Percentiles rank a stretch among this genome's conserved stretches.
These are phyloP conservation scores for Aspergillus puulaauensis DNA, from an alignment of 2,329 filamentous ascomycete species.

Conservation along the genomic window DNA sequence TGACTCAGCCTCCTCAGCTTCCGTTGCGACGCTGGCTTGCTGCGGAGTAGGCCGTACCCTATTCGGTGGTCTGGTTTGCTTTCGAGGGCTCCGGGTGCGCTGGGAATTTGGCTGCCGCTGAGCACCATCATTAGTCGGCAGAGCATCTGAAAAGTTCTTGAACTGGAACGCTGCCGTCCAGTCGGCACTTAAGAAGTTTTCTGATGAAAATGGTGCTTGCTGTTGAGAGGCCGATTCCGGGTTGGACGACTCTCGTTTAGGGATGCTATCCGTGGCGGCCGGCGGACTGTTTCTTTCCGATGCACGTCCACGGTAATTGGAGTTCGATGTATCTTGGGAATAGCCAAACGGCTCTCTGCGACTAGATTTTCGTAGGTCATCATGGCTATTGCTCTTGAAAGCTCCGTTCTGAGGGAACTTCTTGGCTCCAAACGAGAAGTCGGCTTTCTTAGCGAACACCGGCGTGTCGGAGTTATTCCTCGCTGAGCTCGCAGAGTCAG, in stretches of 20 bases:
- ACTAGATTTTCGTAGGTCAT: conserved; percentile 35
- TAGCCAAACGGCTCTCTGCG: conserved; percentile 42
- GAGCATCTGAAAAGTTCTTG: conserved; percentile 32
- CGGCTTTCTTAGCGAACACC: conserved; percentile 7
- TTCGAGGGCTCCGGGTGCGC: conserved; percentile 35
- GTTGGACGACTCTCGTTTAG: conserved; percentile 19
- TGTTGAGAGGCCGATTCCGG: conserved; percentile 24
- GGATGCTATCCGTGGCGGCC: conserved; percentile 15
- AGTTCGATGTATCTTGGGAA: conserved; percentile 26
- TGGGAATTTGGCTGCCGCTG: conserved; percentile 27
- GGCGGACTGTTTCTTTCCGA: conserved; percentile 21
- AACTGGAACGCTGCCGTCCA: conserved; percentile 41
- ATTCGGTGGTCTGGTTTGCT: conserved; percentile 26
- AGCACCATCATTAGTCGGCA: conserved; percentile 28
- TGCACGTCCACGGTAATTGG: conserved; percentile 22
- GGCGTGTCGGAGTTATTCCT: conserved; percentile 13
- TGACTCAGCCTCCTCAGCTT: conserved; percentile 38
- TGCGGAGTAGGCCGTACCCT: conserved; percentile 33
- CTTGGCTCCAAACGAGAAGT: conserved; percentile 7
- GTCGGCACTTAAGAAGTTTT: conserved; percentile 38
- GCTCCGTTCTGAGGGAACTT: conserved; percentile 16
- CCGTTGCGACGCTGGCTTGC: conserved; percentile 37
- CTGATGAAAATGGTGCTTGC: conserved; percentile 32
- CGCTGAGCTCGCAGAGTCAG: conserved; percentile 19
- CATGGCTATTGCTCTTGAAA: conserved; percentile 36